phyloP scores from a whole-genome alignment of 495 filamentous ascomycete species.

The Aspergillus incahuasiensis region DNA sequence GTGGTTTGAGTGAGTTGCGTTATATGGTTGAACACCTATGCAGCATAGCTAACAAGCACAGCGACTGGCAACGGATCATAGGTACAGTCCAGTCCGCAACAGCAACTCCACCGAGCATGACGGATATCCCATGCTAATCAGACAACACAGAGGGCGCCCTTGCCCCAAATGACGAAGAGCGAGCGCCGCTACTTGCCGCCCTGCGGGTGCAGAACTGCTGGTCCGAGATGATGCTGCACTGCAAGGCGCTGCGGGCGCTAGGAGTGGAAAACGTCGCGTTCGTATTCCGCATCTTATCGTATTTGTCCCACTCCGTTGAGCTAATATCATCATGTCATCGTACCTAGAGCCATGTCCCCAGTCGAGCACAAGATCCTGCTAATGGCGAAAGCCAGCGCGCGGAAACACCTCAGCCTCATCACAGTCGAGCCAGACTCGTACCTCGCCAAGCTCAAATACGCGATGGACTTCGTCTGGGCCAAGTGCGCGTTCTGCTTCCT shows the following conservation, averaged over 20 bases:
- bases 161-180: constrained; percentile 26
- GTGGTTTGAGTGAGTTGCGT: constrained; percentile 40
- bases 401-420: constrained; percentile 47
- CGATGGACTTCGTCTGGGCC: constrained; percentile 55
- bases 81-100: constrained; percentile 27
- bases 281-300: background rate
- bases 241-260: constrained; percentile 44
- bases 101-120: no score
- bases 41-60: constrained; percentile 15
- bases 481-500: constrained; percentile 52
- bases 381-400: constrained; percentile 44
- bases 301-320: background rate
- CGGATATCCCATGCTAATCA: no score
- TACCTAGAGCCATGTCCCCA: constrained; percentile 34
- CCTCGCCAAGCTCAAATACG: constrained; percentile 45
- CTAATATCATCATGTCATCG: no score
- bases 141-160: constrained; percentile 19
- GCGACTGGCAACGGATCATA: constrained; percentile 44
- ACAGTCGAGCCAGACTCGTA: constrained; percentile 38
- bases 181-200: constrained; percentile 33
- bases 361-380: constrained; percentile 38
- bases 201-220: constrained; percentile 43
- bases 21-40: background rate
- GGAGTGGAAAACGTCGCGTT: constrained; percentile 47
- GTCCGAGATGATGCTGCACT: constrained; percentile 47